phyloP scores from a whole-genome alignment of 1,139 yeast genomes.

The Pichia sp. region DNA sequence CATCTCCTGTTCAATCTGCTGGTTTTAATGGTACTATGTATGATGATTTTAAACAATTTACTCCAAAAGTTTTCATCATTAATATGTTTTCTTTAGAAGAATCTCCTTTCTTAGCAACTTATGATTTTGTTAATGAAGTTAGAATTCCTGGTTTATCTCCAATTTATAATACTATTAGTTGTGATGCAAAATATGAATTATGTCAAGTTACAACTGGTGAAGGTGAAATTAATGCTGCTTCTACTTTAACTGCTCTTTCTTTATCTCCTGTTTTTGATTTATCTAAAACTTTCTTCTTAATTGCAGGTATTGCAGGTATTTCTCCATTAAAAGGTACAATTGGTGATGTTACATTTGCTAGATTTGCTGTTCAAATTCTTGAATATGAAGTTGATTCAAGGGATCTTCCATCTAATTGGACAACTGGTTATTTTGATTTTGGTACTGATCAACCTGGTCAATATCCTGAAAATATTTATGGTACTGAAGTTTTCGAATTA shows the following conservation, averaged over 20 bases:
- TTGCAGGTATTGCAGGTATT: constrained; percentile 67
- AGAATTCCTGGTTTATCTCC: constrained; percentile 64
- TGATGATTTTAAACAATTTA: constrained; percentile 26
- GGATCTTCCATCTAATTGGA: constrained; percentile 48
- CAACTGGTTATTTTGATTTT: constrained; percentile 53
- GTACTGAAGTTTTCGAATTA: constrained; percentile 61
- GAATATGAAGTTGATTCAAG: constrained; percentile 52
- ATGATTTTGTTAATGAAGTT: constrained; percentile 45
- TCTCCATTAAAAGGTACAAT: constrained; percentile 42
- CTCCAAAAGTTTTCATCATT: constrained; percentile 50
- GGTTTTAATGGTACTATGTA: constrained; percentile 22
- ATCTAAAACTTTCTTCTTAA: constrained; percentile 51
- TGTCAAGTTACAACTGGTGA: constrained; percentile 66
- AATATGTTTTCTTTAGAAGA: constrained; percentile 54
- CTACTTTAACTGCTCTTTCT: constrained; percentile 49
- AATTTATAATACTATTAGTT: constrained; percentile 49
- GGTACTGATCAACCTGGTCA: constrained; percentile 46
- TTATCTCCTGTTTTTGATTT: constrained; percentile 53
- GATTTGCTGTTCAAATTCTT: constrained; percentile 57
- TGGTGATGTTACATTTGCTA: constrained; percentile 58
- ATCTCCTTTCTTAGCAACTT: constrained; percentile 46
- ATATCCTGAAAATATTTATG: constrained; percentile 53
- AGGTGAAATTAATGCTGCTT: constrained; percentile 64
- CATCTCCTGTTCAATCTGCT: constrained; percentile 20
- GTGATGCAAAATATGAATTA: constrained; percentile 46